Base-by-base conservation (phyloP, 768 basidiomycete species). In the Hypsizygus marmoreus region DNA sequence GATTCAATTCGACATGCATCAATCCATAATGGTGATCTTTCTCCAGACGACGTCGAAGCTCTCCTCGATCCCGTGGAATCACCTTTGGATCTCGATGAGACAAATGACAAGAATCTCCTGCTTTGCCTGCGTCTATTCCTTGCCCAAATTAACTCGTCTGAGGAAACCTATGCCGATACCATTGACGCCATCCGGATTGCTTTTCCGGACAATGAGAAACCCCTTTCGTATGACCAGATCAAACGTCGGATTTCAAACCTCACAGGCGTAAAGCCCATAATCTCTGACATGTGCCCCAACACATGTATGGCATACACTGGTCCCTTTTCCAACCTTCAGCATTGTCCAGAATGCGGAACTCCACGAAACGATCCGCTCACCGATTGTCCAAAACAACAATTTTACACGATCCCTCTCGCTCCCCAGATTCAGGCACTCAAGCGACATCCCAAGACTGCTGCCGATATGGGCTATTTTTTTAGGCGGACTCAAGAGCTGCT, bases 371-470 rank as follows among this genome's bases (percentile, higher is more conserved):
- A 58, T 20, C 20, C 51, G 5, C 20, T 39, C 10, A 54, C 51
- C 4, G 36, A 32, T 10, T 54, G 48, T 28, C 33, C 46, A 4
- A 24, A 35, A 5, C 47, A 42, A 16, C 20, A 54, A 9, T 57
- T 61, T 34, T 34, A 35, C 20, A 58, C 64, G 0, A 56, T 65
- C 13, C 57, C 60, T 0, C 35, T 63, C 33, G 56, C 59, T 1
- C 55, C 58, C 2, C 38, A 48, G 9, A 39, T 64, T 0, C 61
- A 63, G 38, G 61, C 61, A 13, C 45, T 61, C 13, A 60, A 50
- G 39, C 43, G 55, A 9, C 25, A 40, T 35, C 13, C 20, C 4
- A 34, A 46, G 36, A 50, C 39, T 28, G 50, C 50, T 16, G 20
- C n/a, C 14, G 12, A 43, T 14, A 47, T 51, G 45, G 40, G 39